These are phyloP conservation scores for Russula lepida DNA, from an alignment of 768 basidiomycete genomes.

Conservation along the genomic window DNA sequence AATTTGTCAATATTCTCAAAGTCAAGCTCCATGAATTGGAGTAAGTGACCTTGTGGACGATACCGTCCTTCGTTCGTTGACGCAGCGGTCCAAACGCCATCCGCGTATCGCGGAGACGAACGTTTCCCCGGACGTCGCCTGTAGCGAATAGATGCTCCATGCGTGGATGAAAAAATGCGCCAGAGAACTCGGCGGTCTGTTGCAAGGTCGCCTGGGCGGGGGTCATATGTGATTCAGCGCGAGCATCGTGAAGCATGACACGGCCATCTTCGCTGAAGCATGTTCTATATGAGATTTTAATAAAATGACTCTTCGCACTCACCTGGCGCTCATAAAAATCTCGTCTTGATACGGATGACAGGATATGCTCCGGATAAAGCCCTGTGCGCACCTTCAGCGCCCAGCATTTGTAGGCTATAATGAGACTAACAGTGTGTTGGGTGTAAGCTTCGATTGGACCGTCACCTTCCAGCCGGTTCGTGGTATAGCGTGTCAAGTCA, in stretches of 20 bases:
- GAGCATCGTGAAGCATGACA: slow-evolving; percentile 53
- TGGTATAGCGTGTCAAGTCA: slow-evolving; percentile 14
- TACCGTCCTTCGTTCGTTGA: slow-evolving; percentile 39
- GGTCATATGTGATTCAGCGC: slow-evolving; percentile 30
- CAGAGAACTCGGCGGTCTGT: slow-evolving; percentile 48
- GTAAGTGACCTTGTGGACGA: slow-evolving; percentile 43
- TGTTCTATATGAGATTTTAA: background rate
- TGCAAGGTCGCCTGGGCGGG: slow-evolving; percentile 46
- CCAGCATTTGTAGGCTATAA: background rate
- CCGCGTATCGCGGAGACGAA: slow-evolving; percentile 60
- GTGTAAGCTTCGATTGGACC: slow-evolving; percentile 9
- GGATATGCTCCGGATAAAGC: slow-evolving; percentile 53
- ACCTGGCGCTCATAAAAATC: slow-evolving; percentile 65
- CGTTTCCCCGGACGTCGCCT: slow-evolving; percentile 47
- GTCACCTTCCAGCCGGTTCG: background rate
- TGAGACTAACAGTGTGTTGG: slow-evolving; percentile 23
- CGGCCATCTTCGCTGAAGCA: slow-evolving; percentile 58
- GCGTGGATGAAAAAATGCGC: slow-evolving; percentile 56
- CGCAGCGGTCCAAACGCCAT: slow-evolving; percentile 60
- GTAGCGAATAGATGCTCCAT: slow-evolving; percentile 65
- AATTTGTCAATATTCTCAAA: slow-evolving; percentile 15
- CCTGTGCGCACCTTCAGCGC: slow-evolving; percentile 34
- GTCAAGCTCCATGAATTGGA: background rate
- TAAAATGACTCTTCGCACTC: slow-evolving; percentile 11
- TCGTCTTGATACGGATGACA: slow-evolving; percentile 64